Percentiles rank a stretch among this genome's conserved stretches.
Conservation (phyloP, 1,139 yeast species). For the Magnusiomyces magnusii region DNA sequence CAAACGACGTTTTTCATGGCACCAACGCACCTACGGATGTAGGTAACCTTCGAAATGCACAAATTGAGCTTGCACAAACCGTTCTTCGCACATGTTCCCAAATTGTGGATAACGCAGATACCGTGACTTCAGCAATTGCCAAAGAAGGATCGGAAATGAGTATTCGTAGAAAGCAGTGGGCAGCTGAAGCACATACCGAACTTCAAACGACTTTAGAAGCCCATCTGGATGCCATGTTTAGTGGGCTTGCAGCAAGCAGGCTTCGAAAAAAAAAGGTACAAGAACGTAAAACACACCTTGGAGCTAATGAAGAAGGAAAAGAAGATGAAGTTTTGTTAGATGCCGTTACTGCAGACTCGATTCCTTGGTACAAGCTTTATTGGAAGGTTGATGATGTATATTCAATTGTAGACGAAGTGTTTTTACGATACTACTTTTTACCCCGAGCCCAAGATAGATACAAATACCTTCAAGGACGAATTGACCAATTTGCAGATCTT, state of each 20-base stretch:
- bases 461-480: slow-evolving; percentile 32
- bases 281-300: background rate
- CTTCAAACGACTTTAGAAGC: slow-evolving; percentile 29
- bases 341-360: slow-evolving; percentile 10
- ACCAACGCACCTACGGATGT: background rate
- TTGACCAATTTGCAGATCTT: slow-evolving; percentile 28
- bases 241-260: background rate
- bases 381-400: slow-evolving; percentile 34
- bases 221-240: slow-evolving; percentile 3
- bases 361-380: slow-evolving; percentile 37
- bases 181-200: slow-evolving; percentile 34
- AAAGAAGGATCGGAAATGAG: slow-evolving; percentile 23
- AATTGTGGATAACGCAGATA: slow-evolving; percentile 20
- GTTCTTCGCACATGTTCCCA: slow-evolving; percentile 26
- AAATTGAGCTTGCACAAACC: slow-evolving; percentile 14
- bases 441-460: slow-evolving; percentile 28
- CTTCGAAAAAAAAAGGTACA: slow-evolving; percentile 1
- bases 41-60: background rate
- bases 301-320: background rate
- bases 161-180: slow-evolving; percentile 30
- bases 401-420: slow-evolving; percentile 20
- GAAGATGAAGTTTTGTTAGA: background rate
- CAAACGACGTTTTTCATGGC: background rate
- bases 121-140: slow-evolving; percentile 20
- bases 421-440: slow-evolving; percentile 22